Evolutionary conservation across 805 yeast species (phyloP), one percentile per base, ranked within the genome.

Genomic region (Ogataea pini): DNA sequence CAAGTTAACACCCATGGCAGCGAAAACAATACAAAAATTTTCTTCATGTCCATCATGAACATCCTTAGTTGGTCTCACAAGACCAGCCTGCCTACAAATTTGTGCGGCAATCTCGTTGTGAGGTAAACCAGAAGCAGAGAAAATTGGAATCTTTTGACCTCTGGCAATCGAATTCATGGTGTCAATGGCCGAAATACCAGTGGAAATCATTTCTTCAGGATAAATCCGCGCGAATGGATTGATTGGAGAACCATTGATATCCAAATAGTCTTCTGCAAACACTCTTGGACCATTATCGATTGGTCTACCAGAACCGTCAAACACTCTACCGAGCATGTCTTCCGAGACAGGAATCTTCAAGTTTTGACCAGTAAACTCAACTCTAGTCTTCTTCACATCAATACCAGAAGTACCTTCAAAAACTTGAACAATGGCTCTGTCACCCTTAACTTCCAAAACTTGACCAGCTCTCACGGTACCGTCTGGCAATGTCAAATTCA

Each of bases 1-100:
- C 74, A 94, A 82, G 70, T 95, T 94, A 59, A 92, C 99, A 82
- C 99, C 99, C 99, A 95, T 94, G 50, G 99, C 99, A 34, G 98
- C 99, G 66, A 94, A 94, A 32, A 94, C 99, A 72, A 94, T 95
- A 46, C 97, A 89, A 87, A 94, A 94, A 73, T 94, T 94, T 63
- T 94, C 99, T 74, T 94, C 99, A 72, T 94, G 99, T 65, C 99
- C 99, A 72, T 94, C 99, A 70, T 94, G 98, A 50, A 94, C 98
- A 70, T 92, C 99, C 76, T 94, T 94, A 33, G 99, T 95, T 64
- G 99, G 99, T 76, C 98, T 87, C 45, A 95, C 99, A 68, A 94
- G 80, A 61, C 98, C 97, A 34, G 99, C 99, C 77, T 94, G 99
- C 78, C 99, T 90, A 80, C 98, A 92, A 70, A 94, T 92, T 74